These are phyloP conservation scores for Bruguiera sexangula DNA, from an alignment of 345 rosid genomes.

Conservation along the genomic window DNA sequence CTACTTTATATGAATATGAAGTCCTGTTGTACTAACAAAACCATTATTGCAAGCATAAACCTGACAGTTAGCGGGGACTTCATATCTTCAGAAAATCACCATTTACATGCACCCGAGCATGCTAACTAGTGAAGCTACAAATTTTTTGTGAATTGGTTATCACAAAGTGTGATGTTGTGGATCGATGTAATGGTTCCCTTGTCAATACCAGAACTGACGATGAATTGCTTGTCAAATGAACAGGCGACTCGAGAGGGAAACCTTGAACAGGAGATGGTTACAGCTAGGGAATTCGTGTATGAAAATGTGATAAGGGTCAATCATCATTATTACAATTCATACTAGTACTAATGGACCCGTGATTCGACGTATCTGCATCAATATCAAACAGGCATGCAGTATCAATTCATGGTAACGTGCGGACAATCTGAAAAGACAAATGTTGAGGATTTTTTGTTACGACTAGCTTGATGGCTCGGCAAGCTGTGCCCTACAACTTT, in stretches of 20 bases:
- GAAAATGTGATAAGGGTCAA: not conserved
- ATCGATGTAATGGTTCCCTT: not conserved
- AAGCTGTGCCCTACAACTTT: conserved; percentile 55
- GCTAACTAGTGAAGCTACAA: not conserved
- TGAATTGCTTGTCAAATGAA: conserved; percentile 6
- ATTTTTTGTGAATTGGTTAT: too few species aligned
- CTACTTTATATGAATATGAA: conserved; percentile 10
- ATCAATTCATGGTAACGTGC: conserved; percentile 29
- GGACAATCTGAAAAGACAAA: conserved; percentile 96
- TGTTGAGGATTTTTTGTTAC: conserved; percentile 90
- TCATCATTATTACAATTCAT: not conserved
- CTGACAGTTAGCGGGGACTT: too few species aligned
- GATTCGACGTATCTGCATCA: conserved; percentile 10
- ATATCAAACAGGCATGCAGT: conserved; percentile 12
- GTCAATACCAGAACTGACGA: not conserved
- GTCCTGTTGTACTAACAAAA: not conserved
- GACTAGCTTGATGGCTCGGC: conserved; percentile 45
- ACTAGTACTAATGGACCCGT: not conserved
- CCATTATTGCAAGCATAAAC: too few species aligned
- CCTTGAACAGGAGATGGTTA: conserved; percentile 13
- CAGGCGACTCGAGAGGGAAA: conserved; percentile 2
- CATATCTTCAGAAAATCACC: not conserved
- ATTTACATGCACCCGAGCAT: not conserved
- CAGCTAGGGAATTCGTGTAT: not conserved
- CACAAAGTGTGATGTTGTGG: not conserved